A percentile compares a stretch with the other conserved stretches of the same genome.
These are phyloP conservation scores for Scleromitrula shiraiana DNA, from an alignment of 2,329 filamentous ascomycete genomes.

Conservation along the genomic window DNA sequence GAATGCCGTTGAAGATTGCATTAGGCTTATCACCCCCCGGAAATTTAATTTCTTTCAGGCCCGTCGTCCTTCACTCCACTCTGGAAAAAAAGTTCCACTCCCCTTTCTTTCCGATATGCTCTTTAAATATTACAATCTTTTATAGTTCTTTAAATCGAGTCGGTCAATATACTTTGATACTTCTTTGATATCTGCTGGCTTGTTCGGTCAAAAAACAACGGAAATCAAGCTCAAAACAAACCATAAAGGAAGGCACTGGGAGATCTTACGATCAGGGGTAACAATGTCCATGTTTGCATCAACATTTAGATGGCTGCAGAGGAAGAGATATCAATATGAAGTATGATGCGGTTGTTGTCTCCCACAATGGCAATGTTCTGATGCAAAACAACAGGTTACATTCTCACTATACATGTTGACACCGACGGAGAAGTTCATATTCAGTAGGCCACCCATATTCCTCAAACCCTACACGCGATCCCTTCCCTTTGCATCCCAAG, in stretches of 20 bases:
- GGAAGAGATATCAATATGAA: slow-evolving; percentile 98
- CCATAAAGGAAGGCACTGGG: neutral
- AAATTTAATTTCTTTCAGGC: neutral
- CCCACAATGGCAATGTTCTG: slow-evolving; percentile 2
- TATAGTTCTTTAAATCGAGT: neutral
- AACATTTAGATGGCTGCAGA: slow-evolving; percentile 72
- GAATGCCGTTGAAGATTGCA: neutral
- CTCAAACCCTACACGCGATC: neutral
- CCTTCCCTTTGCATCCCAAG: neutral
- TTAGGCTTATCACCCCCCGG: slow-evolving; percentile 1
- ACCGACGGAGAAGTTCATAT: slow-evolving; percentile 90
- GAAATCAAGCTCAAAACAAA: neutral
- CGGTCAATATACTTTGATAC: neutral
- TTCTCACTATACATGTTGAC: slow-evolving; percentile 97
- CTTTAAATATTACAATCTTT: neutral
- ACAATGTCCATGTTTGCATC: slow-evolving; percentile 33
- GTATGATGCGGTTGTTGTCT: slow-evolving; percentile 11
- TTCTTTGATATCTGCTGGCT: neutral
- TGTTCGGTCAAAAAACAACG: neutral
- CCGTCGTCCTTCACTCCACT: neutral
- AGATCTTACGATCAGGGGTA: slow-evolving; percentile 1
- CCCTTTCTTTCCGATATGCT: neutral
- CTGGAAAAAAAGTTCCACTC: neutral
- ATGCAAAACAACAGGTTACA: slow-evolving; percentile 90
- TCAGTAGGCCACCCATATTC: slow-evolving; percentile 57